phyloP scores from a whole-genome alignment of 495 filamentous ascomycete genomes.

The Penicillium lividum region DNA sequence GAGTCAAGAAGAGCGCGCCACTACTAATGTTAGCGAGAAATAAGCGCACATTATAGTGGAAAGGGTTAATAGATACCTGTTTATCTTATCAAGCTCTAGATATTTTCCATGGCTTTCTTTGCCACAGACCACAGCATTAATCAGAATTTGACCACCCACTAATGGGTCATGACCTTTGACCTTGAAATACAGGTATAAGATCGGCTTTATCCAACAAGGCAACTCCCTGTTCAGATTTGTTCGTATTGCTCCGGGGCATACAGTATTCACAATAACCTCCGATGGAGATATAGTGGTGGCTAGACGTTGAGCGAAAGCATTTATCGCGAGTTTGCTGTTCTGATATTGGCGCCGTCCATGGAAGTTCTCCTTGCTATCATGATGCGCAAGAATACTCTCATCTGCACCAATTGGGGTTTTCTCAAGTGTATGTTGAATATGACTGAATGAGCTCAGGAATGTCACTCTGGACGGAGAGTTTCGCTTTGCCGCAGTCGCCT shows the following conservation, averaged over 20 bases:
- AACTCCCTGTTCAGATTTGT: constrained; percentile 18
- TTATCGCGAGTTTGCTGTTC: constrained; percentile 32
- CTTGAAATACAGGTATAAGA: constrained; percentile 16
- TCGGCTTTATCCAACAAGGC: constrained; percentile 14
- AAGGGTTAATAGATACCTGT: no score
- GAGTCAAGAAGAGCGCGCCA: not conserved
- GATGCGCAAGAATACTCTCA: constrained; percentile 18
- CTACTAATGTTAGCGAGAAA: not conserved
- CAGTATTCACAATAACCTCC: constrained; percentile 28
- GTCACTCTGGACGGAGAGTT: constrained; percentile 24
- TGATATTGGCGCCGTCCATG: constrained; percentile 15
- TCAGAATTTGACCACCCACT: constrained; percentile 18
- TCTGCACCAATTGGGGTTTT: constrained; percentile 6
- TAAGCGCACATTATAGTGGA: no score
- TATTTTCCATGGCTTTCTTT: constrained; percentile 30
- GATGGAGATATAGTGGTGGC: constrained; percentile 14
- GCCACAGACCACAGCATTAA: constrained; percentile 19
- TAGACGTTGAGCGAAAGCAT: constrained; percentile 24
- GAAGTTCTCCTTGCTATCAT: constrained; percentile 19
- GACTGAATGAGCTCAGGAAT: constrained; percentile 26
- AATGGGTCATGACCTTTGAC: constrained; percentile 10
- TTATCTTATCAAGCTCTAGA: not conserved
- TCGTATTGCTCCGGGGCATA: constrained; percentile 31
- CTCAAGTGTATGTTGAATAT: constrained; percentile 18
- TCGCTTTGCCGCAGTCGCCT: constrained; percentile 15